Evolutionary conservation across 257 asterid genomes (phyloP).

Genomic region (Solanum chmielewskii): DNA sequence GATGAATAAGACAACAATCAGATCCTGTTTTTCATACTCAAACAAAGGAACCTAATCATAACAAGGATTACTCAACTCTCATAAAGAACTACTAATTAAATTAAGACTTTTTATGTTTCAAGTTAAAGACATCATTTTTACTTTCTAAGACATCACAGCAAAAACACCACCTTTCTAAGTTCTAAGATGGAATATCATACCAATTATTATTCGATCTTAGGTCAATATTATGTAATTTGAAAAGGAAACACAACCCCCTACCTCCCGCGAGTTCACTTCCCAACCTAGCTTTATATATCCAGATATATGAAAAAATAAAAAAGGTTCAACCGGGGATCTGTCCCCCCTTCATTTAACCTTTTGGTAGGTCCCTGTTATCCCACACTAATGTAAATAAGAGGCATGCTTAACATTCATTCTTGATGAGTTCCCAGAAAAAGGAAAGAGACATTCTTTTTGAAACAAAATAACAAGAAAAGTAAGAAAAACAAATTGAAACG

Average conservation of each 20-base stretch:
- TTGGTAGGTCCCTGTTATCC: background rate
- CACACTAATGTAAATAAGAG: background rate
- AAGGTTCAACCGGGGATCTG: background rate
- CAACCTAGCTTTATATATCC: background rate
- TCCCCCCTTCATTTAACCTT: background rate
- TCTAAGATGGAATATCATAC: background rate
- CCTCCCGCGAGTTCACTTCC: background rate
- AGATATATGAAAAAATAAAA: background rate
- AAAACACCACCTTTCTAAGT: background rate
- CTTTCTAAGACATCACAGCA: background rate
- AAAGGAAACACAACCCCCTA: background rate
- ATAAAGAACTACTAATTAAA: background rate
- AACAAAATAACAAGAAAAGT: too few species aligned
- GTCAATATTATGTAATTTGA: background rate
- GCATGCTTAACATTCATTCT: background rate
- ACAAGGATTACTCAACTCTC: background rate
- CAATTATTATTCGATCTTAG: background rate
- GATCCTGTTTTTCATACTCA: background rate
- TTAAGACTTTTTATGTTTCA: background rate
- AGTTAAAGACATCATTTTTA: background rate
- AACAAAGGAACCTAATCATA: background rate
- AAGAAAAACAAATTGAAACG: background rate
- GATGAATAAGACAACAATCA: conserved; percentile 17
- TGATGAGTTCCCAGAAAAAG: background rate
- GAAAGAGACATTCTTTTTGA: background rate